phyloP scores from a whole-genome alignment of 192 early-diverging fungal species.

The Gryganskiella cystojenkinii region DNA sequence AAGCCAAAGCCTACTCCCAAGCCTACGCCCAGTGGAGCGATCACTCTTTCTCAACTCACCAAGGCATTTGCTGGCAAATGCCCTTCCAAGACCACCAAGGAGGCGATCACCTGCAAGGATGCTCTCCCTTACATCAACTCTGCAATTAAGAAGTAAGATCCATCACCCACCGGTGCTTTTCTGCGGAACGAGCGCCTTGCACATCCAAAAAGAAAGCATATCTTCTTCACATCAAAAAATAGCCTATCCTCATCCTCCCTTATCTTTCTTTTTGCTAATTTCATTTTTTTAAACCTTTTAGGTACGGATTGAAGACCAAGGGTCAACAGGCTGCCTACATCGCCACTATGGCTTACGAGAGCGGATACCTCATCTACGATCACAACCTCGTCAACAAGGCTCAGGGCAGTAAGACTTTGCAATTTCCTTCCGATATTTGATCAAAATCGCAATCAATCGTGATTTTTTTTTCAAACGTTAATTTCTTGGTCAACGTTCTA shows the following conservation, averaged over 20 bases:
- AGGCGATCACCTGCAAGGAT: constrained; percentile 48
- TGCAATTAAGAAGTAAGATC: constrained; percentile 41
- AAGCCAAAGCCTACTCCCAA: constrained; percentile 20
- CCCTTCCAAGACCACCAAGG: constrained; percentile 28
- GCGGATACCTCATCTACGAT: constrained; percentile 41
- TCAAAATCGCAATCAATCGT: not conserved
- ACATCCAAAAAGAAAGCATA: no score
- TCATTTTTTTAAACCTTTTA: not conserved
- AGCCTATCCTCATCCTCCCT: not conserved
- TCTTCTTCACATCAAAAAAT: no score
- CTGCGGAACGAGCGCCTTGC: not conserved
- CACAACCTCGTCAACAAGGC: constrained; percentile 23
- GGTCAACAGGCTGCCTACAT: constrained; percentile 50
- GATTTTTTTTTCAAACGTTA: not conserved
- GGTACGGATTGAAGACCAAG: constrained; percentile 35
- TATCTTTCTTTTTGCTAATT: not conserved
- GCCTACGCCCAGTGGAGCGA: constrained; percentile 8
- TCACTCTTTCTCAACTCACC: constrained; percentile 24
- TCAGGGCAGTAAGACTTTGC: constrained; percentile 38
- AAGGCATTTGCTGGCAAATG: constrained; percentile 48
- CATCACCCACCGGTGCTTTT: not conserved
- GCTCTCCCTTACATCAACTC: constrained; percentile 50
- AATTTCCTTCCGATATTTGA: not conserved
- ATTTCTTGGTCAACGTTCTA: not conserved
- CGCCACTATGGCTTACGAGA: constrained; percentile 47